phyloP scores from a whole-genome alignment of 768 basidiomycete genomes.

The Boletus bicolor region DNA sequence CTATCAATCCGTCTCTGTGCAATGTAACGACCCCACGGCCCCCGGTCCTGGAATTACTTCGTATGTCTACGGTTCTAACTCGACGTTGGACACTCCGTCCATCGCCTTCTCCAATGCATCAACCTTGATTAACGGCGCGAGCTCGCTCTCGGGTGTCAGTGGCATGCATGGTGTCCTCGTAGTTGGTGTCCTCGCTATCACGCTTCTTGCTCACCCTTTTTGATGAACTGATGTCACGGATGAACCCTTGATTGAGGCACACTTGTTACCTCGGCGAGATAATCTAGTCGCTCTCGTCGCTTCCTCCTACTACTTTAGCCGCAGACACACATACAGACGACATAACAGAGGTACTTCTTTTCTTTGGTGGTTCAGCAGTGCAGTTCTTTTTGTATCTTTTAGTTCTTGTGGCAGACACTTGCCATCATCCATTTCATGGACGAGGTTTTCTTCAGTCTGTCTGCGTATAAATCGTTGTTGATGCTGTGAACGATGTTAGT shows the following conservation, averaged over 20 bases:
- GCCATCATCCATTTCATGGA: neutral
- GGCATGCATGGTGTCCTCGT: constrained; percentile 13
- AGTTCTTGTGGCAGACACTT: neutral
- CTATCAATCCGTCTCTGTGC: constrained; percentile 58
- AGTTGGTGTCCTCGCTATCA: constrained; percentile 9
- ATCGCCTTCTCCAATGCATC: constrained; percentile 59
- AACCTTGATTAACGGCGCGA: constrained; percentile 45
- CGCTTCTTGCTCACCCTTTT: constrained; percentile 18
- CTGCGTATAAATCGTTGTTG: neutral
- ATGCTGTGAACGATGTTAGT: neutral
- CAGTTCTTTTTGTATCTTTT: neutral
- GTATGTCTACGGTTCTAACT: constrained; percentile 61
- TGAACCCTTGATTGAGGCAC: neutral
- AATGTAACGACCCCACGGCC: constrained; percentile 52
- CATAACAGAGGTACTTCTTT: neutral
- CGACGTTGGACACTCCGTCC: constrained; percentile 48
- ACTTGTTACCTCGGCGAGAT: neutral
- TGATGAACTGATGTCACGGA: constrained; percentile 11
- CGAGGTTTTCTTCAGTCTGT: neutral
- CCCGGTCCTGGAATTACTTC: constrained; percentile 50
- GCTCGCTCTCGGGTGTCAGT: constrained; percentile 4
- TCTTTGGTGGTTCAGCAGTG: neutral
- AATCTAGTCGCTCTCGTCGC: neutral
- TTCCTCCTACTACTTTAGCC: neutral
- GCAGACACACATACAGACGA: neutral